phyloP scores from a whole-genome alignment of 23 red algal genomes.

The Agarophyton chilense region DNA sequence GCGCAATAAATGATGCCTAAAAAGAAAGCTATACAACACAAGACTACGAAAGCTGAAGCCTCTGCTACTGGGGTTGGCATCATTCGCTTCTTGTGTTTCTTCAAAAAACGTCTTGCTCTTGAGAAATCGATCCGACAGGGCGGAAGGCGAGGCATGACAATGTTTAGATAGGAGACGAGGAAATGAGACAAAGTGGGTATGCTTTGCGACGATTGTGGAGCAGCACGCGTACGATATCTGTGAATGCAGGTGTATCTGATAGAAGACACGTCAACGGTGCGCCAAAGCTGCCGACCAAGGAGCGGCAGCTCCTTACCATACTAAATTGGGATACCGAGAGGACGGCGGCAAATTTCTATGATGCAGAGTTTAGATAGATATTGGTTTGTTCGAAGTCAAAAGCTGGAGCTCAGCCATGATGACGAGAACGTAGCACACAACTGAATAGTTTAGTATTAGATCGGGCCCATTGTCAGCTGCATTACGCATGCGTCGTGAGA shows the following conservation, averaged over 20 bases:
- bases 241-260: not conserved
- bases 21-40: conserved; percentile 16
- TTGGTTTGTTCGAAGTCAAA: not conserved
- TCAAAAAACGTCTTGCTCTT: not conserved
- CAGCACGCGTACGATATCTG: not conserved
- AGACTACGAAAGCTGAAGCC: not conserved
- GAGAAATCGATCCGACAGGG: not conserved
- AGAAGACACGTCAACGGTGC: not conserved
- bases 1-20: not conserved
- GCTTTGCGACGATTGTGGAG: not conserved
- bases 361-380: not conserved
- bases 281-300: not conserved
- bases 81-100: not conserved
- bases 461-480: not conserved
- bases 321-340: not conserved
- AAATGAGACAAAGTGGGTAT: not conserved
- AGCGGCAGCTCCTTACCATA: not conserved
- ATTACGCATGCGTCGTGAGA: not conserved
- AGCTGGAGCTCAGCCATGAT: not conserved
- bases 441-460: not conserved
- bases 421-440: not conserved
- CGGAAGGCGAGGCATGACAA: not conserved
- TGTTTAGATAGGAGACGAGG: not conserved
- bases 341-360: not conserved
- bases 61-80: not conserved